phyloP scores from a whole-genome alignment of 768 basidiomycete genomes.

The Galerina marginata region DNA sequence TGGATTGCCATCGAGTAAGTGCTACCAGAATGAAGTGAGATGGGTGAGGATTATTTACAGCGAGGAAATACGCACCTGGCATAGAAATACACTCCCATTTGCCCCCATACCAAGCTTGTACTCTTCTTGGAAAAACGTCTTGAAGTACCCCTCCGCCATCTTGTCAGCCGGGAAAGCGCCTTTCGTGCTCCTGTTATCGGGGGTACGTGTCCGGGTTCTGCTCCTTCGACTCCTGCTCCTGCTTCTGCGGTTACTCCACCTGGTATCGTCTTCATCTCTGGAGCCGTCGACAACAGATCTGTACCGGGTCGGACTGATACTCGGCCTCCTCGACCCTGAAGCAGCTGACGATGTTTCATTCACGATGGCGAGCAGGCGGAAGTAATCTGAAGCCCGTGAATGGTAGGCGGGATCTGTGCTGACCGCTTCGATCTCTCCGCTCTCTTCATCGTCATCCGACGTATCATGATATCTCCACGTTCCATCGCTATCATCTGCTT shows the following conservation, averaged over 20 bases:
- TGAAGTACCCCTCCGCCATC: slow-evolving; percentile 93
- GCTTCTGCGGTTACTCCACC: slow-evolving; percentile 6
- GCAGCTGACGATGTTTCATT: slow-evolving; percentile 68
- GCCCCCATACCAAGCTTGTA: slow-evolving; percentile 93
- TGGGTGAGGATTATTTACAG: slow-evolving; percentile 8
- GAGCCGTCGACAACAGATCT: slow-evolving; percentile 15
- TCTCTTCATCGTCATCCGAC: slow-evolving; percentile 17
- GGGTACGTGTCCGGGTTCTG: slow-evolving; percentile 7
- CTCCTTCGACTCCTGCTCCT: slow-evolving; percentile 12
- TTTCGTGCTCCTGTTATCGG: slow-evolving; percentile 21
- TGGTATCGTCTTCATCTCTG: background rate
- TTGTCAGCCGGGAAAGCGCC: slow-evolving; percentile 65
- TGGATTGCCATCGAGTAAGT: slow-evolving; percentile 85
- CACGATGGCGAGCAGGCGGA: slow-evolving; percentile 73
- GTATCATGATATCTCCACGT: slow-evolving; percentile 5
- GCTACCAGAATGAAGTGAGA: slow-evolving; percentile 44
- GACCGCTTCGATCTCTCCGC: slow-evolving; percentile 29
- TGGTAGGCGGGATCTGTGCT: slow-evolving; percentile 48
- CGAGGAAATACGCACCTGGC: slow-evolving; percentile 57
- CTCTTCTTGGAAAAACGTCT: slow-evolving; percentile 91
- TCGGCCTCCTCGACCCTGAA: slow-evolving; percentile 47
- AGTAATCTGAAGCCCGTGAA: slow-evolving; percentile 76
- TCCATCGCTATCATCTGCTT: slow-evolving; percentile 3
- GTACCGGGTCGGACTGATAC: slow-evolving; percentile 22
- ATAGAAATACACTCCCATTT: slow-evolving; percentile 88